A percentile compares a stretch with the other conserved stretches of the same genome.
Evolutionary conservation across 768 basidiomycete genomes (phyloP).

Genomic region (Auriscalpium orientale): DNA sequence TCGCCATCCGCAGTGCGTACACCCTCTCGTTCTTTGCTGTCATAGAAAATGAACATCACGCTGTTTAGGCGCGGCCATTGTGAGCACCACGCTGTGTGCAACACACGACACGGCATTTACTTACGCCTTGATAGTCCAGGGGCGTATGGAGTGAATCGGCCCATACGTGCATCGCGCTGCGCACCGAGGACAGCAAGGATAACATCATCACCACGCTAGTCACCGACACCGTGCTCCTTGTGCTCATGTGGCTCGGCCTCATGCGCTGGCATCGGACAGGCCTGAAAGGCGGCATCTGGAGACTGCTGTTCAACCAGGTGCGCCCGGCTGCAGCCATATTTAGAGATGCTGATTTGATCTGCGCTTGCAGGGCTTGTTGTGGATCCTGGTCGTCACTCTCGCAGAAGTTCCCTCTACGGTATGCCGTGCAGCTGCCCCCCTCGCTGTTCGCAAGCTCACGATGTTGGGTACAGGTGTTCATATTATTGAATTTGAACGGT

Average conservation of each 20-base stretch:
- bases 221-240: constrained; percentile 4
- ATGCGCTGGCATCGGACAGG: constrained; percentile 7
- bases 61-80: background rate
- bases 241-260: constrained; percentile 7
- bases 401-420: constrained; percentile 7
- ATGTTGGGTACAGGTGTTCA: constrained; percentile 3
- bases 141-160: background rate
- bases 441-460: background rate
- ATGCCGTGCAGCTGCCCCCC: background rate
- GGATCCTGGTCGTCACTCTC: constrained; percentile 7
- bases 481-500: constrained; percentile 9
- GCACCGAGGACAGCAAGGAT: background rate
- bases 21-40: background rate
- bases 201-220: constrained; percentile 4
- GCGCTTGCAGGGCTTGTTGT: constrained; percentile 5
- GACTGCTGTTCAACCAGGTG: constrained; percentile 9
- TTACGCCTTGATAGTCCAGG: background rate
- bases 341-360: background rate
- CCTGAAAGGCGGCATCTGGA: constrained; percentile 7
- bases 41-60: background rate
- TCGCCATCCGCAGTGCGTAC: constrained; percentile 7
- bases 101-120: background rate
- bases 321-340: background rate
- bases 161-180: background rate
- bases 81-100: background rate